Base-by-base conservation (phyloP, 2,329 filamentous ascomycete genomes). In the Setomelanomma holmii region DNA sequence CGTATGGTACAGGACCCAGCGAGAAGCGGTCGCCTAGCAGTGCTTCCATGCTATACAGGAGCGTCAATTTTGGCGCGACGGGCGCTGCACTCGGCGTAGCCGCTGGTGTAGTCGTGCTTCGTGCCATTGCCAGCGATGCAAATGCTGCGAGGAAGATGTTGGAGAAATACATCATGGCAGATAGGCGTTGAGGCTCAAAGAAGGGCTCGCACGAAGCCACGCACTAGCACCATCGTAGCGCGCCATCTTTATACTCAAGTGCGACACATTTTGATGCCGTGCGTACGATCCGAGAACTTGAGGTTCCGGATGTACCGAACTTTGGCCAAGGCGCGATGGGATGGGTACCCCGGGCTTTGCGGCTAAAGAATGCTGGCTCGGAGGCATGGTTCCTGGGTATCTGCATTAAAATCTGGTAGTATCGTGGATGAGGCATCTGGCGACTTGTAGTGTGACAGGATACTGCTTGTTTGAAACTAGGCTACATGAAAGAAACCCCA, bases 21-120 rank as follows among this genome's bases (percentile, higher is more conserved):
- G 63, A 64, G 21, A 69, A 67, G 5, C 61, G 40, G 1, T 62
- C 48, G 8, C 64, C 63, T 1, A 69, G 56, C 1, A 56, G 41
- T 1, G 56, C 58, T 38, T 58, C 52, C 61, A 68, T 67, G 21
- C 55, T 56, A 19, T 69, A 69, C 3, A 69, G 44, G 21, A 69
- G 41, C 1, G 60, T 63, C 61, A 67, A 45, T 17, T 44, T 40
- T 3, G 64, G 66, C 4, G 61, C 58, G 8, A 51, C 17, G n/a
- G 60, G 60, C 3, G 49, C 48, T 8, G 27, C n/a, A n/a, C n/a
- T n/a, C n/a, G n/a, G n/a, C n/a, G n/a, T n/a, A n/a, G n/a, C n/a
- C n/a, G n/a, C n/a, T n/a, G n/a, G n/a, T n/a, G n/a, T n/a, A n/a
- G n/a, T n/a, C n/a, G n/a, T 30, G 16, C 27, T 43, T 51, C 56